Evolutionary conservation across 2,329 filamentous ascomycete genomes (phyloP).

Genomic region (Chrysosphaeria jannelii): DNA sequence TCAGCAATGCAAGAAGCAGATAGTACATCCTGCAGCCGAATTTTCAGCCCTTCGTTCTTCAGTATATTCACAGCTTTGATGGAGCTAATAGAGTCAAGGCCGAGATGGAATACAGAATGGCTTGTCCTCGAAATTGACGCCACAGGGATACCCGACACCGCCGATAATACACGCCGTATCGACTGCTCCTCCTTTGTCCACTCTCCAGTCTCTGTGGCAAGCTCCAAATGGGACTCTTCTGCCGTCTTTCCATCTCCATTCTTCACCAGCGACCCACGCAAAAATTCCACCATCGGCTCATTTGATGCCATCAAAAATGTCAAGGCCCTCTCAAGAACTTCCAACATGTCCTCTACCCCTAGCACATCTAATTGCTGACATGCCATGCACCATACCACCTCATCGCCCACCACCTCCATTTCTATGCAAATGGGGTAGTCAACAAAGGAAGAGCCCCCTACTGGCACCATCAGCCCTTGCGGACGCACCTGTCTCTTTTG

Average conservation of each 20-base stretch:
- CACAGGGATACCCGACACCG: constrained; percentile 26
- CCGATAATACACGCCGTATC: constrained; percentile 18
- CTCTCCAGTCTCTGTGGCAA: too few species aligned
- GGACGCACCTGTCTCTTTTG: constrained; percentile 10
- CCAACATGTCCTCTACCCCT: too few species aligned
- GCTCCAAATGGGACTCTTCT: too few species aligned
- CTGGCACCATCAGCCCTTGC: constrained; percentile 23
- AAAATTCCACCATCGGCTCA: too few species aligned
- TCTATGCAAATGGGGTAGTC: constrained; percentile 67
- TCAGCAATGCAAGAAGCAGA: constrained; percentile 29
- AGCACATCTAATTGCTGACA: constrained; percentile 29
- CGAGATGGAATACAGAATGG: constrained; percentile 52
- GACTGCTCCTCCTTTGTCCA: constrained; percentile 8
- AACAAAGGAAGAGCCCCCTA: constrained; percentile 32
- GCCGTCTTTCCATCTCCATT: too few species aligned
- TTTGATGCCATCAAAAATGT: too few species aligned
- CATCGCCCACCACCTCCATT: constrained; percentile 25
- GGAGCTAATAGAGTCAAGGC: constrained; percentile 72
- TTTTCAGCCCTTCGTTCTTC: constrained; percentile 25
- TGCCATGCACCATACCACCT: constrained; percentile 34
- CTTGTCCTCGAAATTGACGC: constrained; percentile 22
- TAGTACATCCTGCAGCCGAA: constrained; percentile 44
- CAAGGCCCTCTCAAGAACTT: too few species aligned
- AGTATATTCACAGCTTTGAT: constrained; percentile 56
- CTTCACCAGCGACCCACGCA: too few species aligned